A percentile compares a stretch with the other conserved stretches of the same genome.
phyloP scores from a whole-genome alignment of 257 asterid species.

The Penstemon eatonii region DNA sequence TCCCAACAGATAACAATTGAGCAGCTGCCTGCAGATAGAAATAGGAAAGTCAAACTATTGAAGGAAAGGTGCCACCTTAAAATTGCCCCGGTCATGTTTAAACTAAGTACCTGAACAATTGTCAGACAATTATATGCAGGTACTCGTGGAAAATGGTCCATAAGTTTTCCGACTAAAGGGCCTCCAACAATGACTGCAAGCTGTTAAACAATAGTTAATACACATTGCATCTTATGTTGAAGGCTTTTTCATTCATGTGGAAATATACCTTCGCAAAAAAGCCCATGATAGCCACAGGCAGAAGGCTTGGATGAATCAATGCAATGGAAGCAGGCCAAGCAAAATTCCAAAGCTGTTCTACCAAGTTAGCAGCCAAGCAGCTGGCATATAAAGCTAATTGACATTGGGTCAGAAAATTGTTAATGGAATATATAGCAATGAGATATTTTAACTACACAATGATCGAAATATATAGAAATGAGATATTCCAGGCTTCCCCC shows the following conservation, averaged over 20 bases:
- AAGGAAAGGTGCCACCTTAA: conserved; percentile 24
- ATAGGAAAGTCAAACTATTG: conserved; percentile 26
- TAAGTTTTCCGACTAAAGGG: conserved; percentile 85
- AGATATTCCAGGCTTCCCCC: no score
- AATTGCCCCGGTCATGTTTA: conserved; percentile 5
- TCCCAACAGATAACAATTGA: conserved; percentile 80
- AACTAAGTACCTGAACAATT: conserved; percentile 61
- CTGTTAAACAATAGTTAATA: conserved; percentile 46
- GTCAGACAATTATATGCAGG: conserved; percentile 75
- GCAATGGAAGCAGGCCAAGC: conserved; percentile 98
- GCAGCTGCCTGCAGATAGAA: conserved; percentile 73
- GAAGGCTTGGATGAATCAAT: conserved; percentile 87
- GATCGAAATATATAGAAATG: no score
- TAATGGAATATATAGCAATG: conserved; percentile 17
- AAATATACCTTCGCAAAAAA: conserved; percentile 75
- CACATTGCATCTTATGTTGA: conserved; percentile 23
- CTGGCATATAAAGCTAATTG: conserved; percentile 76
- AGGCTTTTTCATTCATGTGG: conserved; percentile 18
- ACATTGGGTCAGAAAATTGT: conserved; percentile 28
- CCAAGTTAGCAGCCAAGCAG: conserved; percentile 92
- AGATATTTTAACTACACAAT: neutral
- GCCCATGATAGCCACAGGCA: conserved; percentile 88
- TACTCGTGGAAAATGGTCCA: conserved; percentile 93
- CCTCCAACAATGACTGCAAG: conserved; percentile 91
- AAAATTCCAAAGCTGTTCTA: conserved; percentile 96